Conservation (phyloP, 1,284 basidiomycete species). For the Leccinum insigne region DNA sequence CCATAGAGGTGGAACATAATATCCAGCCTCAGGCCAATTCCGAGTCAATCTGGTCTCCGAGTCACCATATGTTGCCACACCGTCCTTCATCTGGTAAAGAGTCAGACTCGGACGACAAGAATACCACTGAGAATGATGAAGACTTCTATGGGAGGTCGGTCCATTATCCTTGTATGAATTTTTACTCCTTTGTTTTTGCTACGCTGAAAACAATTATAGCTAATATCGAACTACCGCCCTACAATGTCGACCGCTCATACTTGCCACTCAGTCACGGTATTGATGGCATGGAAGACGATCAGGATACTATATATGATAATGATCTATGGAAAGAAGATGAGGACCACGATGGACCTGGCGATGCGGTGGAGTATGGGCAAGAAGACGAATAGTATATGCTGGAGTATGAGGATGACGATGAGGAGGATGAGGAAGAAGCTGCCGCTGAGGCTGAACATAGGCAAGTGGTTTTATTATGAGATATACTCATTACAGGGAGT, state of each 20-base stretch:
- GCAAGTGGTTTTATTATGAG: neutral
- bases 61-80: neutral
- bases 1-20: neutral
- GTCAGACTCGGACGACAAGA: neutral
- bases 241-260: neutral
- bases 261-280: neutral
- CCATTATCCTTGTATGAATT: neutral
- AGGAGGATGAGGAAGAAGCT: neutral
- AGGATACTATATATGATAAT: neutral
- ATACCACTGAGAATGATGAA: neutral
- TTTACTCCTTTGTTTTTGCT: neutral
- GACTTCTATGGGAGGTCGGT: neutral
- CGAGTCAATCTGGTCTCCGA: neutral
- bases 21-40: neutral
- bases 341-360: neutral
- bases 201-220: neutral
- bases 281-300: neutral
- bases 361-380: neutral
- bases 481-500: neutral
- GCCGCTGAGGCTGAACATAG: neutral
- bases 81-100: neutral
- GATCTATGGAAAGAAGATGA: neutral
- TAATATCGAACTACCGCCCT: neutral
- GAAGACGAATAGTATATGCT: neutral
- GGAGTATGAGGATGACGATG: neutral